Conservation (phyloP, 169 alveolate species). For the Cryptosporidium ubiquitum region DNA sequence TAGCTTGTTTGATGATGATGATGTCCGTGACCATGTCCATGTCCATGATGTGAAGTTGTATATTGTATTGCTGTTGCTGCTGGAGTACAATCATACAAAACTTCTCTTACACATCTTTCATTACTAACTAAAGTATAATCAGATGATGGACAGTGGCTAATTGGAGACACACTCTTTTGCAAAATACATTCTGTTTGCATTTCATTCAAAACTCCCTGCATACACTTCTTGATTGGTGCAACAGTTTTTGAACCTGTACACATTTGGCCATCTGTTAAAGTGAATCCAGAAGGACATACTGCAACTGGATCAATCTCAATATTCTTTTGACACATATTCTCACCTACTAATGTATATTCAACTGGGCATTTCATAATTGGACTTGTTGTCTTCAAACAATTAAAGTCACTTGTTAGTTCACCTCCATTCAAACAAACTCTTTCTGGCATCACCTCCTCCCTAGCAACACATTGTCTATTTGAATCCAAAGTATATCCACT, state of each 20-base stretch:
- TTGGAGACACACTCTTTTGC: slow-evolving; percentile 56
- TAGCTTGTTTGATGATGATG: slow-evolving; percentile 36
- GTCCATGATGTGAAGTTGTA: slow-evolving; percentile 28
- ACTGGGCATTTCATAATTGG: slow-evolving; percentile 64
- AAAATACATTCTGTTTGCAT: slow-evolving; percentile 44
- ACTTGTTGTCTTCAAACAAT: slow-evolving; percentile 44
- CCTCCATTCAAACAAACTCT: slow-evolving; percentile 57
- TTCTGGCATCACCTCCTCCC: slow-evolving; percentile 41
- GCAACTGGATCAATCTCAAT: slow-evolving; percentile 45
- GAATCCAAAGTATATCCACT: slow-evolving; percentile 44
- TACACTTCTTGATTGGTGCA: slow-evolving; percentile 54
- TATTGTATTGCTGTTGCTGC: slow-evolving; percentile 1
- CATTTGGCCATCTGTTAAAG: slow-evolving; percentile 65
- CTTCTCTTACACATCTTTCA: slow-evolving; percentile 56
- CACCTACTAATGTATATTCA: slow-evolving; percentile 52
- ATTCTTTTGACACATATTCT: slow-evolving; percentile 59
- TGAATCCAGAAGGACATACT: slow-evolving; percentile 49
- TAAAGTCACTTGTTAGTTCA: slow-evolving; percentile 12
- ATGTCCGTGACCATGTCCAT: slow-evolving; percentile 28
- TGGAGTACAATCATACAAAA: slow-evolving; percentile 65
- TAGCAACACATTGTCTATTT: slow-evolving; percentile 31
- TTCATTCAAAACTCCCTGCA: slow-evolving; percentile 40
- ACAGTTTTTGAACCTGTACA: slow-evolving; percentile 63
- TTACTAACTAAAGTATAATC: slow-evolving; percentile 54
- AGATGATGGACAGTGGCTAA: slow-evolving; percentile 38